phyloP scores from a whole-genome alignment of 75 land plant species.

The Pinus tabuliformis region DNA sequence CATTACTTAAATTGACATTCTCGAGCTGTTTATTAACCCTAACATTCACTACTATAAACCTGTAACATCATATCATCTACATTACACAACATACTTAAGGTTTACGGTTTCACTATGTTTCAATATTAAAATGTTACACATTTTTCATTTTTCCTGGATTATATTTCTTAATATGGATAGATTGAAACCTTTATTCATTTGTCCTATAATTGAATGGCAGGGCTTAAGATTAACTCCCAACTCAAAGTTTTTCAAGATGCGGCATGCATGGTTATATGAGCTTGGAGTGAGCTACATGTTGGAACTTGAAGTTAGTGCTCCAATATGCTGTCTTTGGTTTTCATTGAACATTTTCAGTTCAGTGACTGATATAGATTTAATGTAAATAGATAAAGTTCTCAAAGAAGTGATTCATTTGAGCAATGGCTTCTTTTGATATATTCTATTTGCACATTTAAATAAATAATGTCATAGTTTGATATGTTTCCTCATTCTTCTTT shows the following conservation, averaged over 20 bases:
- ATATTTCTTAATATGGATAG: neutral
- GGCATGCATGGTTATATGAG: conserved; percentile 48
- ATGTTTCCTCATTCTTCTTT: neutral
- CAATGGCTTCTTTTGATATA: no score
- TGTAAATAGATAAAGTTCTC: neutral
- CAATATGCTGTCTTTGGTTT: neutral
- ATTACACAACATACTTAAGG: no score
- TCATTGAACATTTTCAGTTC: conserved; percentile 5
- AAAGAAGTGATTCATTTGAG: no score
- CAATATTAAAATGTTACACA: no score
- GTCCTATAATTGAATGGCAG: conserved; percentile 7
- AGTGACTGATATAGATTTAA: neutral
- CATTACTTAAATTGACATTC: no score
- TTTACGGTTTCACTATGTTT: no score
- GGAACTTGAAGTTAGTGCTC: conserved; percentile 24
- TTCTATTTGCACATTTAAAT: no score
- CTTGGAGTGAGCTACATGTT: conserved; percentile 42
- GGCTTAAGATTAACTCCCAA: conserved; percentile 24
- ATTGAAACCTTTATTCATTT: neutral
- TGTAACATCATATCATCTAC: no score
- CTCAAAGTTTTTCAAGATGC: conserved; percentile 40
- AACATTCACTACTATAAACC: no score
- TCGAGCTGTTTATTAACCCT: no score
- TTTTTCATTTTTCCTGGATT: neutral
- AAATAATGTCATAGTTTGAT: neutral